Evolutionary conservation across 2,329 filamentous ascomycete genomes (phyloP).

Genomic region (Xylariaceae sp.): DNA sequence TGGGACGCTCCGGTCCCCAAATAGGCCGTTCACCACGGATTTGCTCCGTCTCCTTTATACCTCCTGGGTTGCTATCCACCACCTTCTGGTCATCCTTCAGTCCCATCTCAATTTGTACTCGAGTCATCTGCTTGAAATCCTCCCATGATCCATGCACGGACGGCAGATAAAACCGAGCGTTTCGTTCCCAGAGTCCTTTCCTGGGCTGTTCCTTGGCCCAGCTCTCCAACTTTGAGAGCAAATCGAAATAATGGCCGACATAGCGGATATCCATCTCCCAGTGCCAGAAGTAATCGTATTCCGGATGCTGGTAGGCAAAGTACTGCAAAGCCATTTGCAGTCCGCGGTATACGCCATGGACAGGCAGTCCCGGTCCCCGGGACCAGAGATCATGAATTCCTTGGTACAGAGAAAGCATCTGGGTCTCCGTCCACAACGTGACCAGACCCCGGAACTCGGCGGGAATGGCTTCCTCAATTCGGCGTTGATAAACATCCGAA

Average conservation of each 20-base stretch:
- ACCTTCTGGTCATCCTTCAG: constrained; percentile 60
- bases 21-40: constrained; percentile 56
- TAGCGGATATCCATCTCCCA: constrained; percentile 95
- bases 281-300: constrained; percentile 90
- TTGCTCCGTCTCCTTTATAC: constrained; percentile 33
- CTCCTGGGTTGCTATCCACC: constrained; percentile 51
- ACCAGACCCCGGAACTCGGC: constrained; percentile 84
- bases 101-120: constrained; percentile 68
- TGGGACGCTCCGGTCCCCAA: constrained; percentile 77
- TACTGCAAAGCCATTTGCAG: constrained; percentile 93
- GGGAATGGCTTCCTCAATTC: constrained; percentile 64
- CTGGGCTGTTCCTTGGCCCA: constrained; percentile 71
- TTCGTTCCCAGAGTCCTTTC: constrained; percentile 78
- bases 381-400: constrained; percentile 73
- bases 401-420: constrained; percentile 88
- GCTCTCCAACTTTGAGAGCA: constrained; percentile 61
- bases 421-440: constrained; percentile 87
- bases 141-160: constrained; percentile 72
- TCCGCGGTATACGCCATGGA: constrained; percentile 89
- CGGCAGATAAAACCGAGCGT: constrained; percentile 71
- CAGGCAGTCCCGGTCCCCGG: constrained; percentile 61
- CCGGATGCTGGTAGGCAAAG: constrained; percentile 81
- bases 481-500: constrained; percentile 60
- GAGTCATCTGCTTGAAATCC: constrained; percentile 71
- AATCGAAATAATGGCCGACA: constrained; percentile 77